Base-by-base conservation (phyloP, 495 filamentous ascomycete species). In the Penicillium bovifimosum region DNA sequence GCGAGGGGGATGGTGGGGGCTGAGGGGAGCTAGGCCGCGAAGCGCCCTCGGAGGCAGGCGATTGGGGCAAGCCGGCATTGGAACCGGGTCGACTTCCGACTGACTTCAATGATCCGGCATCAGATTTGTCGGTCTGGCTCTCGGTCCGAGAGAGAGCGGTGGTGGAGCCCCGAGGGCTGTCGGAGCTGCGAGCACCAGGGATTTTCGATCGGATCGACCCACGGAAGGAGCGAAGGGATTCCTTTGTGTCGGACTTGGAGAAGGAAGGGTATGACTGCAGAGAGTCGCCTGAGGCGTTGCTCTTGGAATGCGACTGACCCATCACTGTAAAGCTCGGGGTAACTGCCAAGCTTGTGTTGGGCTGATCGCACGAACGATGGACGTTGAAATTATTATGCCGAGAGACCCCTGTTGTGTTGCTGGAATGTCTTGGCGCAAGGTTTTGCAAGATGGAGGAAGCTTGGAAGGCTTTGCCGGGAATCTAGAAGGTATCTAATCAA, bases 291-390 rank as follows among this genome's bases (percentile, higher is more conserved):
- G 69, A 70, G 62, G 73, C 82, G 61, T 81, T 79, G 64, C 76
- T 74, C 75, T 93, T 96, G 65, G 92, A 97, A 68, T 83, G 79
- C 77, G 90, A 84, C 76, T 96, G 95, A 72, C 92, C 92, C 92
- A 97, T 97, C 45, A 54, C 75, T 58, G 64, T 61, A 68, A 65
- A 61, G 63, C 54, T 60, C 33, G 61, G 64, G 64, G 66, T 67
- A 39, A 63, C 49, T 67, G 66, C 68, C 66, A 70, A 74, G 70
- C 61, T 61, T 56, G 50, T 45, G 54, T 52, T 43, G 50, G 47
- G 55, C 62, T 47, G 44, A 61, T 61, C 47, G 60, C 55, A 62
- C 61, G 54, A 62, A 60, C 48, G 52, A 56, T 56, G 52, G 52
- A 59, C 53, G 61, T 62, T 60, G 45, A 54, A 60, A 50, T 51